phyloP scores from a whole-genome alignment of 1,139 yeast species.

The Candida pseudoviswanathii region DNA sequence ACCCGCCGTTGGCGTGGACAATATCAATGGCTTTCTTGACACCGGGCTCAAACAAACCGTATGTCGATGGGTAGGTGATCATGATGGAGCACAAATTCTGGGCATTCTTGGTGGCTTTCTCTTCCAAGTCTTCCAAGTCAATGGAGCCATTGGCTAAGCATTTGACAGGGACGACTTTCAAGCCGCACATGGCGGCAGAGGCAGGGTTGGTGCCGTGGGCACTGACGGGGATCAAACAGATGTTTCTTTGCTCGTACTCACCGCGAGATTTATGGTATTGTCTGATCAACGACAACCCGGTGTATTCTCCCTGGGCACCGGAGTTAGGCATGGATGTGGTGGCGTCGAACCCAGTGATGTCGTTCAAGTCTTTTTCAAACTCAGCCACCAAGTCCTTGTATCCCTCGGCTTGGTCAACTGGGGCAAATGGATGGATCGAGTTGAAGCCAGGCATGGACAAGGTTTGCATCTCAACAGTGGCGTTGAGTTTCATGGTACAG shows the following conservation, averaged over 20 bases:
- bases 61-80: slow-evolving; percentile 98
- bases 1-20: slow-evolving; percentile 87
- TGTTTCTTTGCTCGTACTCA: slow-evolving; percentile 66
- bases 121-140: slow-evolving; percentile 72
- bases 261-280: slow-evolving; percentile 76
- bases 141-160: slow-evolving; percentile 85
- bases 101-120: slow-evolving; percentile 71
- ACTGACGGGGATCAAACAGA: slow-evolving; percentile 92
- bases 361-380: slow-evolving; percentile 82
- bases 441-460: slow-evolving; percentile 93
- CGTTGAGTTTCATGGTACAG: slow-evolving; percentile 96
- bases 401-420: slow-evolving; percentile 83
- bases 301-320: slow-evolving; percentile 98
- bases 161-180: slow-evolving; percentile 90
- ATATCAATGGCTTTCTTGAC: slow-evolving; percentile 80
- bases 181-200: slow-evolving; percentile 95
- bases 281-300: slow-evolving; percentile 87
- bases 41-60: slow-evolving; percentile 94
- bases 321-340: slow-evolving; percentile 95
- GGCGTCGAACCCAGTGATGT: slow-evolving; percentile 93
- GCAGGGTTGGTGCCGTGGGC: slow-evolving; percentile 99
- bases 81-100: slow-evolving; percentile 82
- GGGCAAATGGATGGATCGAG: slow-evolving; percentile 90
- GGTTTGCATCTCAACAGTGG: slow-evolving; percentile 94
- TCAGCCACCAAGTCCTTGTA: slow-evolving; percentile 74